Conservation (phyloP, 2,329 filamentous ascomycete species). For the Paecilomyces variotii region DNA sequence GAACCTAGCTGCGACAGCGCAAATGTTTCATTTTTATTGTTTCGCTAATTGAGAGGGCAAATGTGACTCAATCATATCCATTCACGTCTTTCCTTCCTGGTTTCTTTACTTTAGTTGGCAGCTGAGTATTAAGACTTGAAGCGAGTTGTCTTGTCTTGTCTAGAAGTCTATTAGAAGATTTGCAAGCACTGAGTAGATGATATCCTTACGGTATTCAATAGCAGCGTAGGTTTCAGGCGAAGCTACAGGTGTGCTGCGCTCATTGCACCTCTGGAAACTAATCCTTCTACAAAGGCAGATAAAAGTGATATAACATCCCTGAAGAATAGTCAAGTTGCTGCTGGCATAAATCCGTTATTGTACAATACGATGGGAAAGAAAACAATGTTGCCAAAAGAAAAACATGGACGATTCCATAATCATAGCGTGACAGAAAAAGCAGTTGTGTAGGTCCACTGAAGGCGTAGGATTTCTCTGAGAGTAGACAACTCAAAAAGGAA, state of each 20-base stretch:
- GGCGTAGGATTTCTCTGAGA: background rate
- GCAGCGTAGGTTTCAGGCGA: background rate
- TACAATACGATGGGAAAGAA: background rate
- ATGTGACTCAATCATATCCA: slow-evolving; percentile 6
- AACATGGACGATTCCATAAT: background rate
- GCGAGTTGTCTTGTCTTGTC: background rate
- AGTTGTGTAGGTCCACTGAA: background rate
- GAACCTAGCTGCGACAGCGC: slow-evolving; percentile 20
- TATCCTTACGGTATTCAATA: background rate
- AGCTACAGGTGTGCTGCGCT: too few species aligned
- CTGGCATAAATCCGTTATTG: background rate
- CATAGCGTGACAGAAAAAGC: background rate
- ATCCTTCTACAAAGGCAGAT: too few species aligned
- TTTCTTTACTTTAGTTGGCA: background rate
- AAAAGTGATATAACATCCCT: background rate
- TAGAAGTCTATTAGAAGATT: background rate
- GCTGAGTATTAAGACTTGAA: background rate
- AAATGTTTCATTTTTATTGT: slow-evolving; percentile 28
- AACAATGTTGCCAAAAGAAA: background rate
- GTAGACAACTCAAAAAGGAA: background rate
- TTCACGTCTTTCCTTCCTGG: background rate
- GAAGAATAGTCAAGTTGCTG: background rate
- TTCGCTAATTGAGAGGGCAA: slow-evolving; percentile 36
- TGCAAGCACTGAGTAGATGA: background rate
- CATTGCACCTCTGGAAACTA: too few species aligned